Evolutionary conservation across 176 grass and related monocot species (phyloP), one percentile per base, ranked within the genome.

Genomic region (Oryza officinalis): DNA sequence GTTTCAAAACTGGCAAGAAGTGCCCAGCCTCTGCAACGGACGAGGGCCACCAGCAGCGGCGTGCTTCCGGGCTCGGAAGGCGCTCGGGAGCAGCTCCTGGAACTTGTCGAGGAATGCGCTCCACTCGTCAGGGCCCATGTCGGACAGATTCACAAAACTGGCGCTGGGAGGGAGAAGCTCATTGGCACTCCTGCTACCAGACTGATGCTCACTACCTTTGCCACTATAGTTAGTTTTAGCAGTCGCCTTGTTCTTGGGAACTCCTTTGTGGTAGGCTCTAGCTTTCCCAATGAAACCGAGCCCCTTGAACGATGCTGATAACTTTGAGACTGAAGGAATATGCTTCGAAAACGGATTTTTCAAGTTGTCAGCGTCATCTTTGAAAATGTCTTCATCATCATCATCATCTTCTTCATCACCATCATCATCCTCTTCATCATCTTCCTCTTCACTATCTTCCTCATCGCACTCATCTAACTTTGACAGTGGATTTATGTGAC

Each of bases 1-100:
- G 50, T 76, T 81, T 97, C 88, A 97, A 94, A 97, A 97, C 92
- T 97, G 90, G 88, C 92, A 97, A 23, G 94, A 97, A 61, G 94
- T 90, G 38, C 92, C 95, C 52, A 98, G 92, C 82, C 92, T 92
- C 87, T 78, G 95, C 90, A 87, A 77, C 17, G 80, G 86, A 67
- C 85, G 84, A 65, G 59, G 88, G 40, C 71, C 83, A 0, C 22
- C 41, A 18, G 76, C 72, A 17, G 82, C n/a, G 3, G 85, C 46
- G 46, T 78, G 85, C 81, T 95, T 98, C 64, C 91, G 74, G 63
- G 69, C 76, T 26, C 7, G 52, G 83, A 98, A 93, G 0, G 91
- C 89, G 1, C 81, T 59, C 23, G 88, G 92, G 81, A 98, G 92
- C 61, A 98, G 82, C 82, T 93, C 91, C 82, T 82, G 84, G 81